These are phyloP conservation scores for Syzygium malaccense DNA, from an alignment of 441 rosid species.

Conservation along the genomic window DNA sequence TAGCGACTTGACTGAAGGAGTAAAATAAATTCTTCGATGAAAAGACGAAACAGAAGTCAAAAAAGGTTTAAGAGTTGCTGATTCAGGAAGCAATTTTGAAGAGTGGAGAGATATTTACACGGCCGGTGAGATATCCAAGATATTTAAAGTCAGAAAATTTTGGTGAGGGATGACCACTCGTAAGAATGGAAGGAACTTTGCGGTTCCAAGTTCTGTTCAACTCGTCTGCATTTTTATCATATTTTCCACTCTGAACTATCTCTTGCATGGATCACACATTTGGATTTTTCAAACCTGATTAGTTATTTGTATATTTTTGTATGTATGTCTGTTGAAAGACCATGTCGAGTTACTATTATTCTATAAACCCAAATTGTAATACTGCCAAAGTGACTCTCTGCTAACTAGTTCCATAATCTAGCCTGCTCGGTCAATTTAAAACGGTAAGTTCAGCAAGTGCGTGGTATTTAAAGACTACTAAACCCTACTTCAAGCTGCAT, in stretches of 20 bases:
- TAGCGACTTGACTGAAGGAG: too few relatives aligned
- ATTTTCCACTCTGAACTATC: neutral
- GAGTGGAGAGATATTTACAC: neutral
- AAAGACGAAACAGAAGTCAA: neutral
- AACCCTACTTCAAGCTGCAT: neutral
- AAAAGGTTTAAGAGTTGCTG: neutral
- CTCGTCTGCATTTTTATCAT: neutral
- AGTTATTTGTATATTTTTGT: neutral
- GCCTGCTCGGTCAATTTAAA: neutral
- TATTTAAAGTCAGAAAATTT: neutral
- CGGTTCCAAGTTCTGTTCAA: neutral
- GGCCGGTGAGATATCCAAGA: neutral
- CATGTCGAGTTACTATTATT: neutral
- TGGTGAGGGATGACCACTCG: neutral
- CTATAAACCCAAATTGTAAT: neutral
- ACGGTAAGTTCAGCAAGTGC: neutral
- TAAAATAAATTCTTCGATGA: too few relatives aligned
- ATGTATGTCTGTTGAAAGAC: neutral
- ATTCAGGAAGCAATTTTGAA: neutral
- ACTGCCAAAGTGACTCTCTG: neutral
- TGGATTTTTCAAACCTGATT: neutral
- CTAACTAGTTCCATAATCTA: neutral
- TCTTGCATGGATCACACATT: neutral
- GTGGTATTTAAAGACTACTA: neutral
- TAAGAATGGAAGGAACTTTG: neutral